These are phyloP conservation scores for Hirsutella minnesotensis DNA, from an alignment of 2,329 filamentous ascomycete genomes.

Conservation along the genomic window DNA sequence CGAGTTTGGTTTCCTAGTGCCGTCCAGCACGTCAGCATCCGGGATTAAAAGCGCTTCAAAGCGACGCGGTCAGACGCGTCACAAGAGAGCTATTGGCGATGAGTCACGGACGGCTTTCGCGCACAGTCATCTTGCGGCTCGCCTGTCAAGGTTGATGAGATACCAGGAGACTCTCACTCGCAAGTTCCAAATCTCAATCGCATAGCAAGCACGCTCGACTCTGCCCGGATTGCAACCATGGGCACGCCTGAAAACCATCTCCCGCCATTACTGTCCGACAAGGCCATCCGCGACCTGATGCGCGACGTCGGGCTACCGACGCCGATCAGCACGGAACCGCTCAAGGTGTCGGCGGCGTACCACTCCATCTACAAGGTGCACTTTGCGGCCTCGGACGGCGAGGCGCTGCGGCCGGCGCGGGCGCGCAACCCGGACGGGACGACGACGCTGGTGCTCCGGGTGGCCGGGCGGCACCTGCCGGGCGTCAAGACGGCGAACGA, in stretches of 20 bases:
- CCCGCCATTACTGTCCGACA: slow-evolving; percentile 1
- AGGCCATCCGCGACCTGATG: slow-evolving; percentile 9
- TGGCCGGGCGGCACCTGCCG: slow-evolving; percentile 22
- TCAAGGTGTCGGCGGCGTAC: slow-evolving; percentile 11
- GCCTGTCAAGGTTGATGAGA: too few species aligned
- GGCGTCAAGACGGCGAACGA: slow-evolving; percentile 25
- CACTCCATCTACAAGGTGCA: slow-evolving; percentile 15
- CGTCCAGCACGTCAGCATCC: too few species aligned
- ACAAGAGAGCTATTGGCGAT: too few species aligned
- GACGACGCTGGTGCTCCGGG: slow-evolving; percentile 17
- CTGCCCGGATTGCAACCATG: neutral
- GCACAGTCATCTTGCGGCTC: too few species aligned
- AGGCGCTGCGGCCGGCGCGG: neutral
- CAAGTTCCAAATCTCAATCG: too few species aligned
- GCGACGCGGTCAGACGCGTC: too few species aligned
- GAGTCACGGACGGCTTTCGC: too few species aligned
- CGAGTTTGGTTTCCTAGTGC: too few species aligned
- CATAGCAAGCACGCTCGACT: neutral
- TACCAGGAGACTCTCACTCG: too few species aligned
- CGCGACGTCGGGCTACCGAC: slow-evolving; percentile 8
- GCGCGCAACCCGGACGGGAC: slow-evolving; percentile 1
- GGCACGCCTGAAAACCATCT: slow-evolving; percentile 1
- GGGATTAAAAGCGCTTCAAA: too few species aligned
- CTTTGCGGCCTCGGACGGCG: slow-evolving; percentile 3
- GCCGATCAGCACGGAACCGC: slow-evolving; percentile 6